Conservation (phyloP, 2,329 filamentous ascomycete species). For the Aspergillus jensenii region DNA sequence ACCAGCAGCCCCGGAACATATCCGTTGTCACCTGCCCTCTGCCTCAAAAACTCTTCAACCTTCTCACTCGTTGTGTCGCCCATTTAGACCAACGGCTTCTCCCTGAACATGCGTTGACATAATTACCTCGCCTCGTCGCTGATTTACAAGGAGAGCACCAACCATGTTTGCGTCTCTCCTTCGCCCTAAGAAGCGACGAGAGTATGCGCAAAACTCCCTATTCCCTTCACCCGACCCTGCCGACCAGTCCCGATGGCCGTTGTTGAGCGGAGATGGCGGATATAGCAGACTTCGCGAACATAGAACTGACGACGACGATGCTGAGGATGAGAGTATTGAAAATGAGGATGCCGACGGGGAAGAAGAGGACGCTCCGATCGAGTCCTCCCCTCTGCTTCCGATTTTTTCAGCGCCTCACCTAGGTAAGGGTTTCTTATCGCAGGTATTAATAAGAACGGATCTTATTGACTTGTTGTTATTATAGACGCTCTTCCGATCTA, state of each 20-base stretch:
- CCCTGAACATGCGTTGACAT: constrained; percentile 6
- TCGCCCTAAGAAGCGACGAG: constrained; percentile 29
- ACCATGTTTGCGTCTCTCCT: constrained; percentile 34
- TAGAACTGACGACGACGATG: constrained; percentile 36
- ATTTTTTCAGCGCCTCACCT: constrained; percentile 79
- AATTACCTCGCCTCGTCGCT: not conserved
- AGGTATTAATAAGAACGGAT: not conserved
- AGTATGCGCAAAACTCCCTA: constrained; percentile 26
- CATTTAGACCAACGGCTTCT: not conserved
- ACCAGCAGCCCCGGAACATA: constrained; percentile 5
- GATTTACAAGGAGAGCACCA: not conserved
- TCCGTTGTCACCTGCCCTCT: constrained; percentile 1
- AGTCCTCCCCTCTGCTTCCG: constrained; percentile 62
- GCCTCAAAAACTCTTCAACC: not conserved
- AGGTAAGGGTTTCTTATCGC: constrained; percentile 49
- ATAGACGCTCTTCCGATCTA: constrained; percentile 84
- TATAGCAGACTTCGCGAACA: constrained; percentile 20
- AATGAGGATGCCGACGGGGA: constrained; percentile 39
- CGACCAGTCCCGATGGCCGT: constrained; percentile 22
- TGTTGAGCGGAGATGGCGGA: constrained; percentile 13
- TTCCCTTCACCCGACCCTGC: constrained; percentile 30
- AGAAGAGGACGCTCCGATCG: constrained; percentile 44
- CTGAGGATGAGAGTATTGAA: constrained; percentile 42
- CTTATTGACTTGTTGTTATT: not conserved
- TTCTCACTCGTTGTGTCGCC: not conserved